Evolutionary conservation across 768 basidiomycete species (phyloP).

Genomic region (Cubamyces lactineus): DNA sequence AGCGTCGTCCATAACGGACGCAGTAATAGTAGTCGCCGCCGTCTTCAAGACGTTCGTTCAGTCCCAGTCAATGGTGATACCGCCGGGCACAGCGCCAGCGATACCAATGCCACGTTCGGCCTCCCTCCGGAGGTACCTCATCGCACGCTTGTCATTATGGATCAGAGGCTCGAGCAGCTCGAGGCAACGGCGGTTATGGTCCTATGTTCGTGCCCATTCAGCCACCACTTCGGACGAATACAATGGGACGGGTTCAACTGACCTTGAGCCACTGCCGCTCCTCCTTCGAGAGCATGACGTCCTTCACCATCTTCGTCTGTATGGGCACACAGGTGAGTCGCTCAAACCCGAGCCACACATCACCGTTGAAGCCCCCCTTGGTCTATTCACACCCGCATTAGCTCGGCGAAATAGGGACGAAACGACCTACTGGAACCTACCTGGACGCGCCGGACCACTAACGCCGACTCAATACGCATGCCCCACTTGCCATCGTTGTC

Average conservation of each 20-base stretch:
- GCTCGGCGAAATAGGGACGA: conserved; percentile 11
- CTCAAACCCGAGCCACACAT: conserved; percentile 88
- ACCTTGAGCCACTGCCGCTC: conserved; percentile 89
- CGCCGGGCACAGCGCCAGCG: conserved; percentile 62
- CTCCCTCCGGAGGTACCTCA: conserved; percentile 81
- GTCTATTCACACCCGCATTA: conserved; percentile 48
- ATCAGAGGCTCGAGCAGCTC: conserved; percentile 66
- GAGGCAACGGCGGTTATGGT: conserved; percentile 78
- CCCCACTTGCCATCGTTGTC: conserved; percentile 84
- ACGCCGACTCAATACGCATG: conserved; percentile 88
- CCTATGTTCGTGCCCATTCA: conserved; percentile 41
- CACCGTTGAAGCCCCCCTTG: conserved; percentile 68
- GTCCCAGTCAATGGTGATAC: conserved; percentile 81
- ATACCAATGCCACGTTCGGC: conserved; percentile 77
- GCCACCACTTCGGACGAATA: background rate
- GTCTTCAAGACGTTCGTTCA: conserved; percentile 33
- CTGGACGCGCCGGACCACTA: conserved; percentile 71
- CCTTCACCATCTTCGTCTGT: conserved; percentile 87
- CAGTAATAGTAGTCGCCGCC: background rate
- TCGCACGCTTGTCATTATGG: conserved; percentile 77
- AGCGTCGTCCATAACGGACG: too few species aligned
- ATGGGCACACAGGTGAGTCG: conserved; percentile 94
- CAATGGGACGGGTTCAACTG: conserved; percentile 25
- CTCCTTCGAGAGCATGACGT: conserved; percentile 78
- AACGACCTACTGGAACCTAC: conserved; percentile 37